Percentiles rank a stretch among this genome's conserved stretches.
phyloP scores from a whole-genome alignment of 2,329 filamentous ascomycete species.

The Aspergillus pseudonomiae region DNA sequence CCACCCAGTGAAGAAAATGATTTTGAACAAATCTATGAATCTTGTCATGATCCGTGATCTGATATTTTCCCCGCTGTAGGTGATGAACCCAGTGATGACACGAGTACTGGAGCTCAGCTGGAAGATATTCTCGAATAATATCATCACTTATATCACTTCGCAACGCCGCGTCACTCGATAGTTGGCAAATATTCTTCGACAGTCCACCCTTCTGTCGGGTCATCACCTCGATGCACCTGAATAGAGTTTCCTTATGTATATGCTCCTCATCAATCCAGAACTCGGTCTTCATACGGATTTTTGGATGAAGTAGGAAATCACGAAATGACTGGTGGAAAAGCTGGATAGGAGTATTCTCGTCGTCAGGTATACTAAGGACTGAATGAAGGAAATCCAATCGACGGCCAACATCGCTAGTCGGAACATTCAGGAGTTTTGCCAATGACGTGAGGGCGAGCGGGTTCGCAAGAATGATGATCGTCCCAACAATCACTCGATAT shows the following conservation, averaged over 20 bases:
- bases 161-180: too few relatives aligned
- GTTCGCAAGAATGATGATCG: conserved; percentile 25
- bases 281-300: neutral
- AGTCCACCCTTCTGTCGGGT: neutral
- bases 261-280: conserved; percentile 16
- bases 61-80: too few relatives aligned
- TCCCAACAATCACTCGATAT: conserved; percentile 25
- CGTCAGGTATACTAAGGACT: conserved; percentile 20
- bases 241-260: conserved; percentile 12
- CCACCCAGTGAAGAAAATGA: too few relatives aligned
- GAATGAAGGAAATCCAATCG: too few relatives aligned
- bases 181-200: neutral
- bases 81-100: too few relatives aligned
- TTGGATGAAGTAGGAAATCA: conserved; percentile 27
- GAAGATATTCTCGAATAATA: too few relatives aligned
- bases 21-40: too few relatives aligned
- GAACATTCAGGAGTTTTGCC: too few relatives aligned
- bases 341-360: conserved; percentile 14
- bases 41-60: too few relatives aligned
- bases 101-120: too few relatives aligned
- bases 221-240: neutral
- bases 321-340: conserved; percentile 36
- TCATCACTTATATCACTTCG: too few relatives aligned
- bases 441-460: conserved; percentile 25
- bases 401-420: too few relatives aligned